phyloP scores from a whole-genome alignment of 441 rosid species.

The Eruca vesicaria region DNA sequence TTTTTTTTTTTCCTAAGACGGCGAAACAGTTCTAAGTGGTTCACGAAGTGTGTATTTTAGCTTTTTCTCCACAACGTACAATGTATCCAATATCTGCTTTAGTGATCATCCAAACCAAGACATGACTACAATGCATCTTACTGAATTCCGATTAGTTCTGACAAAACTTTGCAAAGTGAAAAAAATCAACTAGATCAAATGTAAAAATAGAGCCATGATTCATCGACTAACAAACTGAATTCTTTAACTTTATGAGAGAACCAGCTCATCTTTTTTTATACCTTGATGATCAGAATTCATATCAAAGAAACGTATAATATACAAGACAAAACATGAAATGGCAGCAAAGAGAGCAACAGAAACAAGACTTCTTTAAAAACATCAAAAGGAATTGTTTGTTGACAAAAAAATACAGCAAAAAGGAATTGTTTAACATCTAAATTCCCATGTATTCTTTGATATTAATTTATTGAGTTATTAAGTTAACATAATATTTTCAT shows the following conservation, averaged over 20 bases:
- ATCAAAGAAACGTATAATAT: background rate
- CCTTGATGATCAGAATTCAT: too few relatives aligned
- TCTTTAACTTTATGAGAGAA: too few relatives aligned
- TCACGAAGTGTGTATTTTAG: slow-evolving; percentile 9
- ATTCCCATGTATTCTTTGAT: too few relatives aligned
- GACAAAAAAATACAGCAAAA: too few relatives aligned
- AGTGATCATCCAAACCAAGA: background rate
- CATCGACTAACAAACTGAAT: too few relatives aligned
- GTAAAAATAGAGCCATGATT: background rate
- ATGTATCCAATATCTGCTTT: slow-evolving; percentile 13
- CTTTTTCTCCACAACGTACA: slow-evolving; percentile 10
- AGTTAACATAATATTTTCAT: background rate
- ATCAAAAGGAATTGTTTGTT: too few relatives aligned
- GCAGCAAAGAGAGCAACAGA: background rate
- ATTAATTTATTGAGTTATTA: background rate
- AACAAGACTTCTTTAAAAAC: too few relatives aligned
- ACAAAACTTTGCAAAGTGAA: background rate
- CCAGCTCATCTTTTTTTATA: background rate
- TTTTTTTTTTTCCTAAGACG: background rate
- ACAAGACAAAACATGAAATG: background rate
- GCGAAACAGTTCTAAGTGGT: background rate
- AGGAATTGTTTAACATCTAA: too few relatives aligned
- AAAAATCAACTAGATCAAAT: background rate
- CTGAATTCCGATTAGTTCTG: background rate
- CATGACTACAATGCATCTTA: slow-evolving; percentile 3